A percentile compares a stretch with the other conserved stretches of the same genome.
Evolutionary conservation across 2,329 filamentous ascomycete species (phyloP).

Genomic region (Pseudogymnoascus sp.): DNA sequence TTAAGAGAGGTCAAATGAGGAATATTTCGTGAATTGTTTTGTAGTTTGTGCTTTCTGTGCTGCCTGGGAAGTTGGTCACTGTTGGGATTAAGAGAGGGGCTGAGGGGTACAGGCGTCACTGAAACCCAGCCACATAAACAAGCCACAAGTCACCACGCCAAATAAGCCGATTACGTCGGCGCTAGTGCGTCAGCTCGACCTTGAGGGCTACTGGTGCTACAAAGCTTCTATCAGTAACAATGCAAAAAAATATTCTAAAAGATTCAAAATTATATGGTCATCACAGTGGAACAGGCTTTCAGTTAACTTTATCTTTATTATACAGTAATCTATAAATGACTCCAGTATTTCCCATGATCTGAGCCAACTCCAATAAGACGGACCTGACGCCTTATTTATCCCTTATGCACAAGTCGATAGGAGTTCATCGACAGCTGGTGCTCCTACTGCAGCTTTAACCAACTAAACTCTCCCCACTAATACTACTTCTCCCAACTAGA

Average conservation of each 20-base stretch:
- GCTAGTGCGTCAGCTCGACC: slow-evolving; percentile 1
- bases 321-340: slow-evolving; percentile 4
- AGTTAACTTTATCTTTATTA: neutral
- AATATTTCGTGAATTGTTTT: neutral
- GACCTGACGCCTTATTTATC: slow-evolving; percentile 3
- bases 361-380: neutral
- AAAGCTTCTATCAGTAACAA: neutral
- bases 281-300: neutral
- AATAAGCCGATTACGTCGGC: slow-evolving; percentile 7
- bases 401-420: slow-evolving; percentile 1
- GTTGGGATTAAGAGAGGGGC: neutral
- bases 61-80: neutral
- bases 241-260: neutral
- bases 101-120: slow-evolving; percentile 5
- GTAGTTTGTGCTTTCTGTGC: neutral
- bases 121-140: slow-evolving; percentile 1
- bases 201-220: neutral
- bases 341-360: neutral
- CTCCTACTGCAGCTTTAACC: slow-evolving; percentile 4
- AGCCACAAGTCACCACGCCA: neutral
- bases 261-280: neutral
- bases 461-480: neutral
- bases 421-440: slow-evolving; percentile 6
- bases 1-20: neutral
- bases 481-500: slow-evolving; percentile 38